Conservation (phyloP, 371 early-diverging fungal genomes). For the Zychaea mexicana region DNA sequence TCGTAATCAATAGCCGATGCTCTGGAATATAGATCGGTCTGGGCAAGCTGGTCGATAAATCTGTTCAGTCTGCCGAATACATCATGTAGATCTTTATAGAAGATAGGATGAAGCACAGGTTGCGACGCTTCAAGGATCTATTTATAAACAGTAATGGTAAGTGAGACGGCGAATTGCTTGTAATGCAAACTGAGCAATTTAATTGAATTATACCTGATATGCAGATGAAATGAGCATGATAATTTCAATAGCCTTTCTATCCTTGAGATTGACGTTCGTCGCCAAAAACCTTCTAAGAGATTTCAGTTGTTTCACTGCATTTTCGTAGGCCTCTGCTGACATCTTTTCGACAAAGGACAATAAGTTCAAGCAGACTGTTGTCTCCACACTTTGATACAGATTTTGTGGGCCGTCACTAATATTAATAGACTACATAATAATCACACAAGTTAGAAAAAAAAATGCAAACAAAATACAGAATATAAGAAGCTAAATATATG, state of each 20-base stretch:
- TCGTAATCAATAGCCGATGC: slow-evolving; percentile 12
- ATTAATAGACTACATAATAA: slow-evolving; percentile 17
- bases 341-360: slow-evolving; percentile 46
- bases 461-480: too few species aligned
- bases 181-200: neutral
- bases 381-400: slow-evolving; percentile 62
- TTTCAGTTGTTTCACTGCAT: slow-evolving; percentile 32
- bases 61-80: slow-evolving; percentile 2
- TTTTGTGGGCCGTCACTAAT: slow-evolving; percentile 56
- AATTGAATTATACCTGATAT: slow-evolving; percentile 33
- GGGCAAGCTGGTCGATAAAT: slow-evolving; percentile 6
- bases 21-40: slow-evolving; percentile 1
- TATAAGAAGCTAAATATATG: neutral
- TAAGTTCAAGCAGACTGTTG: slow-evolving; percentile 57
- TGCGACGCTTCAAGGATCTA: slow-evolving; percentile 6
- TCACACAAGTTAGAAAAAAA: neutral
- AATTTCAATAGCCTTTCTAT: slow-evolving; percentile 35
- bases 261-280: slow-evolving; percentile 27
- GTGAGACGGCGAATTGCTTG: neutral
- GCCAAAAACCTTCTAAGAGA: slow-evolving; percentile 30
- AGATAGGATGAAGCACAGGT: neutral
- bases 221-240: slow-evolving; percentile 31
- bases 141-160: neutral
- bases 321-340: slow-evolving; percentile 40
- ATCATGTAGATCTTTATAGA: neutral